Evolutionary conservation across 495 filamentous ascomycete genomes (phyloP).

Genomic region (Lentithecium fluviatile): DNA sequence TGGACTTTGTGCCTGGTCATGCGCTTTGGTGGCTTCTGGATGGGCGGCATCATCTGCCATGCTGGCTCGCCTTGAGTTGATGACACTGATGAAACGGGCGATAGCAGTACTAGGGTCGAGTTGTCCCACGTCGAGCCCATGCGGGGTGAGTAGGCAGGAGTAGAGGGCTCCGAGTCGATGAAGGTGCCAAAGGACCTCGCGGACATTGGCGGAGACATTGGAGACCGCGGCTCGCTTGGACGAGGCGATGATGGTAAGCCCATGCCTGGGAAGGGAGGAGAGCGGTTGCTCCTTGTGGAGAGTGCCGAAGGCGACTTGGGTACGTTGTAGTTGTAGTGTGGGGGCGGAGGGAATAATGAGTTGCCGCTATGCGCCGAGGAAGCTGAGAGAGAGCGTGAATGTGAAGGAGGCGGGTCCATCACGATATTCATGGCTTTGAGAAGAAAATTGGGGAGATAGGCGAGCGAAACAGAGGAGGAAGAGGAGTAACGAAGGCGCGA

Average conservation of each 20-base stretch:
- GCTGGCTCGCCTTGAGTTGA: constrained; percentile 12
- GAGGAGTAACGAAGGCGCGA: too few relatives aligned
- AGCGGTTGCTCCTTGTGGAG: constrained; percentile 9
- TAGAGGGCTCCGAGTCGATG: constrained; percentile 29
- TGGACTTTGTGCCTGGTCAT: neutral
- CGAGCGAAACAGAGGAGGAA: too few relatives aligned
- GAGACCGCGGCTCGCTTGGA: neutral
- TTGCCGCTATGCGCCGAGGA: constrained; percentile 6
- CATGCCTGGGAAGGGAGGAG: constrained; percentile 21
- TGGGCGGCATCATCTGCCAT: constrained; percentile 20
- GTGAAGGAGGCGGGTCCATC: neutral
- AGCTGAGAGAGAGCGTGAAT: neutral
- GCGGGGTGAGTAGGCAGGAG: constrained; percentile 26
- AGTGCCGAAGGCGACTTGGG: constrained; percentile 25
- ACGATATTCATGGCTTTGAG: too few relatives aligned
- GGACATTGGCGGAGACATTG: constrained; percentile 32
- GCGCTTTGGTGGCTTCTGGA: neutral
- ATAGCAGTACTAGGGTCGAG: constrained; percentile 18
- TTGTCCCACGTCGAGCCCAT: constrained; percentile 13
- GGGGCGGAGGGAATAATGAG: constrained; percentile 22
- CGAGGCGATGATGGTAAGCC: neutral
- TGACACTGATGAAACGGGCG: constrained; percentile 4
- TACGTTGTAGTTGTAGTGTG: constrained; percentile 27
- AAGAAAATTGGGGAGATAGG: too few relatives aligned
- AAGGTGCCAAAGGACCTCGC: constrained; percentile 30